Percentiles rank a stretch among this genome's conserved stretches.
Evolutionary conservation across 176 grass and related monocot species (phyloP).

Genomic region (Musa beccarii): DNA sequence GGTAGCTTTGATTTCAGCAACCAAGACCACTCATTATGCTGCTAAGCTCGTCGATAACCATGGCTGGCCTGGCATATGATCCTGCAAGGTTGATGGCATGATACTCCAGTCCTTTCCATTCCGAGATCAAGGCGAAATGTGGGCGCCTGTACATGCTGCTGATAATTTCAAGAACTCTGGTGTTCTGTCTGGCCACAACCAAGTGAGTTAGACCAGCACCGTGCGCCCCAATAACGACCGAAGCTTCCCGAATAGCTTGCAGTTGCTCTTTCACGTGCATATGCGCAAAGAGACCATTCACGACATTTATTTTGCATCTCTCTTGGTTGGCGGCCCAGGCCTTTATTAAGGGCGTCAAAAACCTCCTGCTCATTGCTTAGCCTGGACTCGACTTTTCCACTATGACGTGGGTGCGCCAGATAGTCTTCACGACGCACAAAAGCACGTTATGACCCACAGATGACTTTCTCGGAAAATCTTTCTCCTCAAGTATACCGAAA

Average conservation of each 20-base stretch:
- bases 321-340: constrained; percentile 51
- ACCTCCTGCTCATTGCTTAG: constrained; percentile 80
- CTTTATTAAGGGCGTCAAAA: constrained; percentile 47
- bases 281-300: constrained; percentile 88
- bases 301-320: constrained; percentile 70
- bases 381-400: constrained; percentile 77
- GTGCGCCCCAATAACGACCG: constrained; percentile 82
- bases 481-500: constrained; percentile 49
- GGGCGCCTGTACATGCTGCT: constrained; percentile 73
- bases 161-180: constrained; percentile 90
- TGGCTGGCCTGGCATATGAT: constrained; percentile 36
- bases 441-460: constrained; percentile 53
- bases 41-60: constrained; percentile 43
- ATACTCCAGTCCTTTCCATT: constrained; percentile 82
- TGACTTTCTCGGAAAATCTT: constrained; percentile 28
- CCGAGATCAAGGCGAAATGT: constrained; percentile 74
- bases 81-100: constrained; percentile 71
- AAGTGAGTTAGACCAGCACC: constrained; percentile 89
- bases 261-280: constrained; percentile 95
- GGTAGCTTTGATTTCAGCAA: constrained; percentile 32
- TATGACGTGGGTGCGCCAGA: constrained; percentile 87
- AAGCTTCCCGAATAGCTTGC: constrained; percentile 63
- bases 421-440: constrained; percentile 89
- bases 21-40: constrained; percentile 54
- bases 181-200: constrained; percentile 52